Evolutionary conservation across 169 alveolate species (phyloP).

Genomic region (Miamiensis avidus): DNA sequence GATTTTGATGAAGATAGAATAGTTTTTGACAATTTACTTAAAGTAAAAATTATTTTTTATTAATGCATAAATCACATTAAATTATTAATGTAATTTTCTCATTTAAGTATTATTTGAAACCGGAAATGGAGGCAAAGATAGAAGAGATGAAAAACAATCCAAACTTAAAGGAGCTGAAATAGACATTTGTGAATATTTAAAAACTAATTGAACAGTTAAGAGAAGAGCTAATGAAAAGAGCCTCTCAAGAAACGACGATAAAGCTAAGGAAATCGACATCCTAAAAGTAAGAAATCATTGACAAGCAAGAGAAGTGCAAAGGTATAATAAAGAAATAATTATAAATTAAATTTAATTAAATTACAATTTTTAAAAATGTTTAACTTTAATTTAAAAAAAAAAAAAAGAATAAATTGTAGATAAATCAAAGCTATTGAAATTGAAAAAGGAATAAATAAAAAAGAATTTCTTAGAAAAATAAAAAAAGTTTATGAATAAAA

Average conservation of each 20-base stretch:
- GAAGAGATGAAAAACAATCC: slow-evolving; percentile 19
- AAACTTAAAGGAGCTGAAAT: neutral
- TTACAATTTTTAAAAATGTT: too few relatives aligned
- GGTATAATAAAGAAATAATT: too few relatives aligned
- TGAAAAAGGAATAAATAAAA: neutral
- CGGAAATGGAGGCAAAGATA: slow-evolving; percentile 16
- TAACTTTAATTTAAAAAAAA: too few relatives aligned
- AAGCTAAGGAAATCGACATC: neutral
- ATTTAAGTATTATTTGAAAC: slow-evolving; percentile 7
- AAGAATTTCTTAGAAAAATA: neutral
- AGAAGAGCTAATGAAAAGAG: neutral
- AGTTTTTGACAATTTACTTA: slow-evolving; percentile 2
- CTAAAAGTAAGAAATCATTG: too few relatives aligned
- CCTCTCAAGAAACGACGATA: neutral
- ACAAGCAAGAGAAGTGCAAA: neutral
- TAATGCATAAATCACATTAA: neutral
- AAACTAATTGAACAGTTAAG: neutral
- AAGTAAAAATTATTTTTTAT: neutral
- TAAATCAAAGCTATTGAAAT: too few relatives aligned
- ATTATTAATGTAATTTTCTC: neutral
- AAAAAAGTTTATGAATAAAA: neutral
- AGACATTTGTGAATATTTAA: slow-evolving; percentile 1
- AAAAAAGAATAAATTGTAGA: neutral
- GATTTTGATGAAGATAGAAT: slow-evolving; percentile 6
- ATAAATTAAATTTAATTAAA: too few relatives aligned